A percentile compares a stretch with the other conserved stretches of the same genome.
phyloP scores from a whole-genome alignment of 2,329 filamentous ascomycete genomes.

The Fusarium sacchari region DNA sequence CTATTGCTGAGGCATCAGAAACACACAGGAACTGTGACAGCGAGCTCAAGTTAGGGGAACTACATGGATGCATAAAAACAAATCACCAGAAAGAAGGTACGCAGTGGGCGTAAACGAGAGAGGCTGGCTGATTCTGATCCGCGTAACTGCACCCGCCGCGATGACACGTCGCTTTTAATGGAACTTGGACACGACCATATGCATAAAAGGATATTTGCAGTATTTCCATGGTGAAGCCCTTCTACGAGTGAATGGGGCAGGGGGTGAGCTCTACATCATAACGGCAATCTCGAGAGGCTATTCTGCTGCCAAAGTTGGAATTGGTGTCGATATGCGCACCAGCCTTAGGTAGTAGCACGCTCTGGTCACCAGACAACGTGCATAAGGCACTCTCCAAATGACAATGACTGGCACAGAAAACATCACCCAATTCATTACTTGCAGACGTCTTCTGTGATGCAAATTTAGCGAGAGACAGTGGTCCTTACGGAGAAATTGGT shows the following conservation, averaged over 20 bases:
- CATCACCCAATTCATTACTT: neutral
- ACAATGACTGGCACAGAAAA: neutral
- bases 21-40: neutral
- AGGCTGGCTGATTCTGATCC: neutral
- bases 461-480: neutral
- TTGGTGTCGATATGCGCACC: neutral
- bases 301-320: neutral
- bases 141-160: neutral
- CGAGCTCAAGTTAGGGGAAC: neutral
- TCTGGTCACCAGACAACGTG: neutral
- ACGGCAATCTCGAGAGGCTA: neutral
- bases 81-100: neutral
- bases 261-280: neutral
- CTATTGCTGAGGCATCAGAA: neutral
- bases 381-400: neutral
- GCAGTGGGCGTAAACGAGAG: neutral
- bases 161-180: neutral
- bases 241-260: neutral
- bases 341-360: neutral
- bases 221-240: neutral
- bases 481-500: neutral
- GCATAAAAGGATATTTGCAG: neutral
- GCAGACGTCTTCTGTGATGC: neutral
- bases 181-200: neutral
- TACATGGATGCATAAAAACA: neutral